Base-by-base conservation (phyloP, 768 basidiomycete genomes). In the Chiua virens region DNA sequence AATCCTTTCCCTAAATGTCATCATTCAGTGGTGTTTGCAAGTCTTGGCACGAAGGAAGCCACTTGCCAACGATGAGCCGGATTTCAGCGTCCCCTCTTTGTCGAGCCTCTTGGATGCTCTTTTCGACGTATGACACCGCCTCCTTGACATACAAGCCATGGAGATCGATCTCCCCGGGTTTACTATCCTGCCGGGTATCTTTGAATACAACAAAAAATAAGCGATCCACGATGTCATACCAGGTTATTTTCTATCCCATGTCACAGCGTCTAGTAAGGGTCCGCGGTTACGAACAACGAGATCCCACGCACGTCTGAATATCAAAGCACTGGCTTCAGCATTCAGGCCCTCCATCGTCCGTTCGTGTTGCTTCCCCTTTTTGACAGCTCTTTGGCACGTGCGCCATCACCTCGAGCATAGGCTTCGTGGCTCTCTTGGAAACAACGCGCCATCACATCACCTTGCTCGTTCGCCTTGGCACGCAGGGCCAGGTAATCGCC, bases 121-220 rank as follows among this genome's bases (percentile, higher is more conserved):
- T 60, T 56, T 98, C 95, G 2, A 82, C 85, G 46, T 78, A 79
- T 38, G 79, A 73, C 42, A 96, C 82, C 20, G 94, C 92, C 71
- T 98, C 96, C 63, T 92, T 92, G 54, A 96, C 94, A 67, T 91
- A 96, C 4, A 98, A 73, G 2, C 92, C 95, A 63, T 98, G 95
- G 21, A 98, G 72, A 68, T 98, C 91, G 40, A 97, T 73, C 66
- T 93, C 89, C 2, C 86, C 89, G 0, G 78, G 78, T 51, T 79
- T 68, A 45, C 85, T 84, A 53, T 88, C 83, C 81, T 86, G 61
- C 55, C 2, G n/a, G 15, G 8, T 20, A 17, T 23, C 23, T 18
- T 36, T 45, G 11, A 45, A 36, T 37, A 11, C 35, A 42, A 11
- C 2, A 35, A 22, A 8, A 39, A 13, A 22, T 8, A 44, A 41